These are phyloP conservation scores for Microdochium bolleyi DNA, from an alignment of 2,329 filamentous ascomycete genomes.

Conservation along the genomic window DNA sequence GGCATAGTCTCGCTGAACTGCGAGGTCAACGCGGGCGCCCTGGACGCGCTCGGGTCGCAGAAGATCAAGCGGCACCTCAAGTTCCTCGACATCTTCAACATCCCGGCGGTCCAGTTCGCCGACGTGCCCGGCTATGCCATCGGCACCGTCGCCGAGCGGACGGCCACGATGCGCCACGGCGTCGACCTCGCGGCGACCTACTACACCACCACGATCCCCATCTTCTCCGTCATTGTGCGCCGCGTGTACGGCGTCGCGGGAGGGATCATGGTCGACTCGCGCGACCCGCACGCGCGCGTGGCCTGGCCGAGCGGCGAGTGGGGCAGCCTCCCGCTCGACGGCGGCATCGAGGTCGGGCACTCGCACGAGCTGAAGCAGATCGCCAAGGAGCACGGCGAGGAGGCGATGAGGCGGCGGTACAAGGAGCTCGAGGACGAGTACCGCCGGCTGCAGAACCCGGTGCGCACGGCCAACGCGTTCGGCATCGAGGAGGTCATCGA, in stretches of 20 bases:
- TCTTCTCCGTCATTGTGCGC: slow-evolving; percentile 56
- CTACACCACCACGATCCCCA: slow-evolving; percentile 52
- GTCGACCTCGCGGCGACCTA: slow-evolving; percentile 54
- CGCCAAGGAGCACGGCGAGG: slow-evolving; percentile 30
- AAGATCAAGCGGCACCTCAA: slow-evolving; percentile 54
- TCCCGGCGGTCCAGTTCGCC: slow-evolving; percentile 55
- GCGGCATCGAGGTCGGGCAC: slow-evolving; percentile 58
- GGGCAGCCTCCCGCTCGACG: slow-evolving; percentile 54
- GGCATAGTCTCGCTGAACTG: slow-evolving; percentile 54
- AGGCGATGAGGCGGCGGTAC: slow-evolving; percentile 32
- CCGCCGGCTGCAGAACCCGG: slow-evolving; percentile 53
- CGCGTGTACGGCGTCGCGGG: slow-evolving; percentile 57
- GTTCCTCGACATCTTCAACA: slow-evolving; percentile 57
- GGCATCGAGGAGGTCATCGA: slow-evolving; percentile 59
- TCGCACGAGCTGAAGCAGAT: slow-evolving; percentile 49
- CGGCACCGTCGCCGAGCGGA: slow-evolving; percentile 53
- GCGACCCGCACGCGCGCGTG: slow-evolving; percentile 52
- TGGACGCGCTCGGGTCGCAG: slow-evolving; percentile 52
- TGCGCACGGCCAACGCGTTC: slow-evolving; percentile 56
- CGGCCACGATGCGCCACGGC: slow-evolving; percentile 57
- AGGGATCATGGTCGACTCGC: slow-evolving; percentile 54
- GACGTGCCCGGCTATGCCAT: slow-evolving; percentile 58
- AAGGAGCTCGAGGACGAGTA: slow-evolving; percentile 53
- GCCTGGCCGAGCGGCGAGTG: slow-evolving; percentile 58
- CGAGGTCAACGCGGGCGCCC: slow-evolving; percentile 52